Conservation (phyloP, 495 filamentous ascomycete genomes). For the Penicillium roqueforti region DNA sequence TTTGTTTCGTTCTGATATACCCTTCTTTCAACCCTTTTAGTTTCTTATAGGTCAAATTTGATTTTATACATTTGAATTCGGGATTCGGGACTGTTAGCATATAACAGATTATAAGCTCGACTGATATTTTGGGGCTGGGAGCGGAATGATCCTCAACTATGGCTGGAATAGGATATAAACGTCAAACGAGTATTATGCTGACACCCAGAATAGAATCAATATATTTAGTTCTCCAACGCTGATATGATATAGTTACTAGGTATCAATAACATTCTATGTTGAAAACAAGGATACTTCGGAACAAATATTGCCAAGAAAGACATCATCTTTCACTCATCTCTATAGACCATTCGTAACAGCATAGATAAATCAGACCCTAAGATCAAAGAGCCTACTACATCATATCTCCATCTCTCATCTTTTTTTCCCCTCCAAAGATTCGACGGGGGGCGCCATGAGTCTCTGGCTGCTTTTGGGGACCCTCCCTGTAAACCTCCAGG, state of each 20-base stretch:
- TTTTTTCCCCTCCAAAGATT: constrained; percentile 12
- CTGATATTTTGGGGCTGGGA: neutral
- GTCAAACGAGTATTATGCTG: neutral
- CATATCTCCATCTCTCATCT: constrained; percentile 13
- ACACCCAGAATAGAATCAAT: neutral
- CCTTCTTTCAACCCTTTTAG: neutral
- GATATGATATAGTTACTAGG: neutral
- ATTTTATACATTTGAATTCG: neutral
- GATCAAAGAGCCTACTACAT: constrained; percentile 24
- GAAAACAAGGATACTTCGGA: neutral
- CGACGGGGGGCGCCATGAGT: constrained; percentile 5
- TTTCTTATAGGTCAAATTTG: neutral
- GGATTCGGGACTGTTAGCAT: neutral
- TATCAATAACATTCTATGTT: neutral
- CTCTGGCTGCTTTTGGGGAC: constrained; percentile 15
- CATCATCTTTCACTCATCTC: constrained; percentile 38
- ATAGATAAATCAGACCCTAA: constrained; percentile 34
- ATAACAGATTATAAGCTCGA: neutral
- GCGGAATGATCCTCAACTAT: neutral
- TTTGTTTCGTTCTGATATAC: neutral
- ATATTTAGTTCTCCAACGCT: neutral
- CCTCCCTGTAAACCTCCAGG: constrained; percentile 14
- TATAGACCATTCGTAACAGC: constrained; percentile 50
- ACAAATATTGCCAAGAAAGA: constrained; percentile 10
- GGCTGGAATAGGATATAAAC: neutral